Evolutionary conservation across 2,329 filamentous ascomycete species (phyloP), one percentile per base, ranked within the genome.

Genomic region (Scedosporium dehoogii): DNA sequence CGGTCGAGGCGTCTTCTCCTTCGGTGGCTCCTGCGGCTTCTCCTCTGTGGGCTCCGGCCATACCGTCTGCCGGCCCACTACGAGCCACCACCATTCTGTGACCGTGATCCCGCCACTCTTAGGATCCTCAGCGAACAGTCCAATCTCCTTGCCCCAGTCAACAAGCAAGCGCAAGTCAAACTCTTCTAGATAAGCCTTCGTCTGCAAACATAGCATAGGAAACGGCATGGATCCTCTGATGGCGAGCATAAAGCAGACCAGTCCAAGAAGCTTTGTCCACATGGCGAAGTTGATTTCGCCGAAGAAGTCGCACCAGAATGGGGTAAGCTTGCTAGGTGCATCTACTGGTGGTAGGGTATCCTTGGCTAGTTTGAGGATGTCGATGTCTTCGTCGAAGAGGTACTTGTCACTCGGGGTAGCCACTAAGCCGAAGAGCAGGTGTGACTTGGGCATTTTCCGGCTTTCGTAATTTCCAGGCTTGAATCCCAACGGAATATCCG

Each of bases 281-380:
- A 85, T 80, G 0, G 76, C 73, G n/a, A 71, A 71, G 64, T 90
- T 80, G 0, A 83, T 68, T 5, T 80, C 75, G 6, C 83, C 85
- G 64, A 88, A 84, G 64, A 92, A 85, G 70, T 88, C 86, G 60
- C 85, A 82, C 89, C 89, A 92, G 60, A 90, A 80, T 0, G 89
- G 89, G 3, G 90, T 75, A 51, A 83, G 81, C 10, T 78, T 77
- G 4, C 68, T 69, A 2, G 75, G 73, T 1, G 79, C 77, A 14
- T 70, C 64, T 0, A 69, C 69, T 0, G 81, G 81, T 1, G 84
- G 74, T 1, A 76, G 76, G 27, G 71, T 68, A 2, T 65, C 61
- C 6, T 66, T 67, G 6, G 76, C 72, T 16, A 71, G 69, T 3
- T 73, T 65, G 2, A 81, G 68, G 2, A 80, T 70, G 4, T 75